phyloP scores from a whole-genome alignment of 164 flowering plant species.

The Macadamia tetraphylla region DNA sequence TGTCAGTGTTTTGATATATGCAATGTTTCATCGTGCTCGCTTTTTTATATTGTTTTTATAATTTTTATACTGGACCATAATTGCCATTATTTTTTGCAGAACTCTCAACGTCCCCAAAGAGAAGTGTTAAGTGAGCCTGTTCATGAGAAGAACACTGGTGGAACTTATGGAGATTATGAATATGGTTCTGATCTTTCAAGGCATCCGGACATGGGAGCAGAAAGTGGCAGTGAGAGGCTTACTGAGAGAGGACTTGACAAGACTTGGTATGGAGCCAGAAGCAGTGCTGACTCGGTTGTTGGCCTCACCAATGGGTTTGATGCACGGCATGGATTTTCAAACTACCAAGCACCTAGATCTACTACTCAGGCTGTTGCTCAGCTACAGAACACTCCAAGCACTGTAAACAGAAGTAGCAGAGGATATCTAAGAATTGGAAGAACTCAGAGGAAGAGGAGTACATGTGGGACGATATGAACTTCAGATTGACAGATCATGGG shows the following conservation, averaged over 20 bases:
- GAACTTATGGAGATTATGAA: constrained; percentile 43
- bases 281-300: constrained; percentile 30
- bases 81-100: background rate
- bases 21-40: background rate
- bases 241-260: constrained; percentile 35
- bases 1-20: background rate
- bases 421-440: constrained; percentile 63
- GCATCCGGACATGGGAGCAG: constrained; percentile 33
- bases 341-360: constrained; percentile 28
- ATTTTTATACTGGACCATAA: background rate
- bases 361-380: constrained; percentile 22
- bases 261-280: constrained; percentile 40
- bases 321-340: constrained; percentile 31
- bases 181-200: constrained; percentile 46
- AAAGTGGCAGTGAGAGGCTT: constrained; percentile 36
- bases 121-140: constrained; percentile 36
- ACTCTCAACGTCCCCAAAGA: constrained; percentile 39
- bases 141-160: constrained; percentile 37
- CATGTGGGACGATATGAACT: constrained; percentile 72
- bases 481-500: constrained; percentile 41
- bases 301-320: constrained; percentile 51
- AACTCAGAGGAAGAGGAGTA: constrained; percentile 94
- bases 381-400: constrained; percentile 18
- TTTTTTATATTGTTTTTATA: background rate
- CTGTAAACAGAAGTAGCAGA: constrained; percentile 26